phyloP scores from a whole-genome alignment of 2,329 filamentous ascomycete genomes.

The Fusarium sp. region DNA sequence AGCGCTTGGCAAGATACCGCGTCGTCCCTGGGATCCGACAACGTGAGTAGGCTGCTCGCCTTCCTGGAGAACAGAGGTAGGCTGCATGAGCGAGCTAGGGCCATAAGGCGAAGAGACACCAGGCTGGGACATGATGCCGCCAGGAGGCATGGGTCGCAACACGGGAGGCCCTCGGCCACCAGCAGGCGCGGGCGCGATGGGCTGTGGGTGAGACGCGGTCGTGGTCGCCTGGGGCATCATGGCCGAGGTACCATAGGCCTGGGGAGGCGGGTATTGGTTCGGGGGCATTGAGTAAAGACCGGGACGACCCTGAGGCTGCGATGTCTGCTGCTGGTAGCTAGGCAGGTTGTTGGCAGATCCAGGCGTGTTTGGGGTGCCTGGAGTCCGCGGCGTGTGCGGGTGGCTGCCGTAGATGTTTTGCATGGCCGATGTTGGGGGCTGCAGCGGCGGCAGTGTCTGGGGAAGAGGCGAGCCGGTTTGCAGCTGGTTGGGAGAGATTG shows the following conservation, averaged over 20 bases:
- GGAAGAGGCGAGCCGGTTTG: constrained; percentile 61
- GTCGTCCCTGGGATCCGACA: constrained; percentile 91
- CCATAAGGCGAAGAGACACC: constrained; percentile 71
- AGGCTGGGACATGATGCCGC: constrained; percentile 70
- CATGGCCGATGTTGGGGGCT: constrained; percentile 58
- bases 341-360: constrained; percentile 65
- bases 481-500: constrained; percentile 64
- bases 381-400: constrained; percentile 71
- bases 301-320: constrained; percentile 60
- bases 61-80: constrained; percentile 66
- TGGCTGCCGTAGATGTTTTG: constrained; percentile 66
- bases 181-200: constrained; percentile 78
- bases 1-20: constrained; percentile 91
- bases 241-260: constrained; percentile 66
- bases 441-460: constrained; percentile 68
- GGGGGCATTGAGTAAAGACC: constrained; percentile 67
- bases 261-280: constrained; percentile 66
- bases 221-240: constrained; percentile 77
- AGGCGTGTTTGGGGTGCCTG: constrained; percentile 72
- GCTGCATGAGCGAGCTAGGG: constrained; percentile 68
- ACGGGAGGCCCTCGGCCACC: constrained; percentile 69
- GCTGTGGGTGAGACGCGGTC: constrained; percentile 77
- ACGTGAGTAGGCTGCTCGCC: constrained; percentile 84
- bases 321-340: constrained; percentile 66
- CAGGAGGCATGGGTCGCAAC: constrained; percentile 77